These are phyloP conservation scores for Fraxinus platypoda DNA, from an alignment of 305 asterid genomes.

Conservation along the genomic window DNA sequence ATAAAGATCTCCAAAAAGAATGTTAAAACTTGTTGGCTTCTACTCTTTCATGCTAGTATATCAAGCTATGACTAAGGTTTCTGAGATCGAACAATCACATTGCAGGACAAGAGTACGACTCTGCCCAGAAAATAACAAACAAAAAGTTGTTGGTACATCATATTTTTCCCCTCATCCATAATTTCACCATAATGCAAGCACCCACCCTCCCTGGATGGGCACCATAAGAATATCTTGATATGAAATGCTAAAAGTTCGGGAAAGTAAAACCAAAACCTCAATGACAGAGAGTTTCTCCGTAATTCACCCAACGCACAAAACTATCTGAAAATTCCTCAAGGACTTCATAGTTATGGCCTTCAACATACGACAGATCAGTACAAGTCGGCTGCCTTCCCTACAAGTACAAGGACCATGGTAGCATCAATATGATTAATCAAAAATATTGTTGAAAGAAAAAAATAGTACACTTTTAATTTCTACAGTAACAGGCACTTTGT, in stretches of 20 bases:
- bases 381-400: neutral
- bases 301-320: conserved; percentile 9
- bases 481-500: neutral
- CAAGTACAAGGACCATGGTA: neutral
- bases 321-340: conserved; percentile 11
- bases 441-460: neutral
- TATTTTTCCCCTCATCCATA: neutral
- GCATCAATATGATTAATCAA: neutral
- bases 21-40: neutral
- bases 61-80: neutral
- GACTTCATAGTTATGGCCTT: conserved; percentile 1
- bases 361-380: neutral
- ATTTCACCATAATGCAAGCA: neutral
- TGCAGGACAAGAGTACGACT: neutral
- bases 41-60: neutral
- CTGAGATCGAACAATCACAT: neutral
- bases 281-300: conserved; percentile 5
- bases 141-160: neutral
- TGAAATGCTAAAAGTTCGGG: neutral
- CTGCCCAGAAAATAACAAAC: neutral
- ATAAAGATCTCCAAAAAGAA: neutral
- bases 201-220: neutral
- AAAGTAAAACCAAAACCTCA: neutral
- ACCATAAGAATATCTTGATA: neutral
- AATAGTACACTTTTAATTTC: neutral